Percentiles rank a stretch among this genome's conserved stretches.
phyloP scores from a whole-genome alignment of 202 grass and related monocot genomes.

The Brachypodium distachyon region DNA sequence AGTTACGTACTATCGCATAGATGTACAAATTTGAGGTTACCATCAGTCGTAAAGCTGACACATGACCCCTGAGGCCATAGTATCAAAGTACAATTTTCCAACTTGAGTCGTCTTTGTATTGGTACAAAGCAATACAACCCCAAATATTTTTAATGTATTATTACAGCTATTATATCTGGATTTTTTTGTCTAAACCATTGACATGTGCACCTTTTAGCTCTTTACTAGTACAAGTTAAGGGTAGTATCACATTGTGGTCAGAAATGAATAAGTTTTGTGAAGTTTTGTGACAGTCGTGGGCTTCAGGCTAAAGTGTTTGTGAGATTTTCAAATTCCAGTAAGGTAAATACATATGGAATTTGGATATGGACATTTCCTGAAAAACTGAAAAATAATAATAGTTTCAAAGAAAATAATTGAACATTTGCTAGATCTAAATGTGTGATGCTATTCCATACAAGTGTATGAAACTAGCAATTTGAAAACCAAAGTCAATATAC shows the following conservation, averaged over 20 bases:
- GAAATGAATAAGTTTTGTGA: neutral
- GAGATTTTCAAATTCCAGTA: neutral
- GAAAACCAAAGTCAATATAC: neutral
- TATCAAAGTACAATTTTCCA: neutral
- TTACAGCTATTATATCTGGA: too few species aligned
- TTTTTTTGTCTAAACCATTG: too few species aligned
- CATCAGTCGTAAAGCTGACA: neutral
- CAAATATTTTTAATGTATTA: neutral
- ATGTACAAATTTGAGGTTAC: too few species aligned
- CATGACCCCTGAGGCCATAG: neutral
- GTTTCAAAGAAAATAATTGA: neutral
- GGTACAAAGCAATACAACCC: neutral
- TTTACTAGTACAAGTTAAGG: too few species aligned
- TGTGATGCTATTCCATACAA: too few species aligned
- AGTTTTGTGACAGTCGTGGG: neutral
- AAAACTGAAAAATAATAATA: neutral
- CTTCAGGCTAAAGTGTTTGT: neutral
- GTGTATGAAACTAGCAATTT: neutral
- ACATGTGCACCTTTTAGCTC: too few species aligned
- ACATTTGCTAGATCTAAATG: too few species aligned
- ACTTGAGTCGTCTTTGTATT: neutral
- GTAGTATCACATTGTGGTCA: neutral
- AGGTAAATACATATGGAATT: neutral
- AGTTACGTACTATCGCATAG: neutral
- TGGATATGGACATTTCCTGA: neutral